A percentile compares a stretch with the other conserved stretches of the same genome.
Conservation (phyloP, 352 stramenopile genomes). For the Ochromonadaceae sp. region DNA sequence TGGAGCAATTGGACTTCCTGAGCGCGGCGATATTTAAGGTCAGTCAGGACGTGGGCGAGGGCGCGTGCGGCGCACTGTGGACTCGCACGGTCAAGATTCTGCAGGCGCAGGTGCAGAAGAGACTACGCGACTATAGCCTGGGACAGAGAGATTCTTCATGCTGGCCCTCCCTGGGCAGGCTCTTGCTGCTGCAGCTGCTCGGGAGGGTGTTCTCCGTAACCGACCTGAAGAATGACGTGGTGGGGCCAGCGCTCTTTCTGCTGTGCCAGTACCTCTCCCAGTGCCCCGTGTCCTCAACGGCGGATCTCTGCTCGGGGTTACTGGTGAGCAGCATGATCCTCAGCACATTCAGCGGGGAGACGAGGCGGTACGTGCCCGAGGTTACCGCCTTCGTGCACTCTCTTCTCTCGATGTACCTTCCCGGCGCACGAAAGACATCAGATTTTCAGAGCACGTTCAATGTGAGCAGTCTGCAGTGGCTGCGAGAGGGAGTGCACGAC, state of each 20-base stretch:
- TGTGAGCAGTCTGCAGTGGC: too few species aligned
- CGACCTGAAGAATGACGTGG: slow-evolving; percentile 79
- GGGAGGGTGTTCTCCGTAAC: slow-evolving; percentile 77
- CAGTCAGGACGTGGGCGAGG: slow-evolving; percentile 69
- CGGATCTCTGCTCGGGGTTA: slow-evolving; percentile 61
- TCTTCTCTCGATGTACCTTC: too few species aligned
- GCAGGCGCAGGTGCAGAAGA: slow-evolving; percentile 56
- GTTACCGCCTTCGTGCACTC: slow-evolving; percentile 37
- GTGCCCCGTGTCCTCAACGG: slow-evolving; percentile 43
- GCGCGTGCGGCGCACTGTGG: slow-evolving; percentile 60
- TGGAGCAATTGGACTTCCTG: slow-evolving; percentile 53
- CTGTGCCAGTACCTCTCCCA: slow-evolving; percentile 66
- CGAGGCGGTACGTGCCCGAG: slow-evolving; percentile 72
- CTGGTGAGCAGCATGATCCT: slow-evolving; percentile 46
- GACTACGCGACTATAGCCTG: slow-evolving; percentile 41
- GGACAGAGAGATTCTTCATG: slow-evolving; percentile 40
- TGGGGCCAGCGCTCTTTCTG: slow-evolving; percentile 73
- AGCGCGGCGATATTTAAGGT: slow-evolving; percentile 63
- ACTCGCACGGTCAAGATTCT: slow-evolving; percentile 70
- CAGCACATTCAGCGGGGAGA: slow-evolving; percentile 50
- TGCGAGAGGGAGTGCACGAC: too few species aligned
- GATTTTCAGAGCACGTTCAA: too few species aligned
- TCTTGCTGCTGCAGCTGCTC: slow-evolving; percentile 70
- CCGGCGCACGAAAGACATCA: too few species aligned
- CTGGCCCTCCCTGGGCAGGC: slow-evolving; percentile 62